Conservation (phyloP, 1,284 basidiomycete genomes). For the Vanrija sp. region DNA sequence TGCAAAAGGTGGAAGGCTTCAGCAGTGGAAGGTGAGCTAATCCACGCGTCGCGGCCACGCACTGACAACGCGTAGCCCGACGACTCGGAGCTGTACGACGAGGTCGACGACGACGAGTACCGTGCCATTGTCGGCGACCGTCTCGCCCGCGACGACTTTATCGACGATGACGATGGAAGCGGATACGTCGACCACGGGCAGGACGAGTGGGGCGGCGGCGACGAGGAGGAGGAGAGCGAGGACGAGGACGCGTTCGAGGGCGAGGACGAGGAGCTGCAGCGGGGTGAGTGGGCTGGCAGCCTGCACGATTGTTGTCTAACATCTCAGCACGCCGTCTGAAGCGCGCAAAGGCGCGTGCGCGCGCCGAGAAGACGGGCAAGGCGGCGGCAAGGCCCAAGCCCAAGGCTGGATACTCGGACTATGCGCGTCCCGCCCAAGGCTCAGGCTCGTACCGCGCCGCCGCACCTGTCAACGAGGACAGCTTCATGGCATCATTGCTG, state of each 20-base stretch:
- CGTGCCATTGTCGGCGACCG: slow-evolving; percentile 76
- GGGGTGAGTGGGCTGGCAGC: slow-evolving; percentile 25
- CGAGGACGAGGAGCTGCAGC: slow-evolving; percentile 43
- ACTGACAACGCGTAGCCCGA: slow-evolving; percentile 45
- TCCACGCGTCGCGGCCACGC: background rate
- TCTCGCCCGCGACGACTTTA: slow-evolving; percentile 85
- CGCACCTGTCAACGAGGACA: slow-evolving; percentile 70
- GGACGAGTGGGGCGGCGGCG: slow-evolving; percentile 76
- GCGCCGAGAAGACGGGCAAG: slow-evolving; percentile 20
- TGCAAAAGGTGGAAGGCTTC: slow-evolving; percentile 47
- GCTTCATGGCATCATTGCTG: slow-evolving; percentile 77
- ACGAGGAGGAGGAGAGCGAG: slow-evolving; percentile 46
- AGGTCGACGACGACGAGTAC: slow-evolving; percentile 89
- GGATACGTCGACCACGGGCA: slow-evolving; percentile 96
- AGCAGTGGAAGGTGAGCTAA: slow-evolving; percentile 52
- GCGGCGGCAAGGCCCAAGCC: slow-evolving; percentile 44
- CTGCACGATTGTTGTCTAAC: background rate
- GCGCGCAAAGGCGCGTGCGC: slow-evolving; percentile 30
- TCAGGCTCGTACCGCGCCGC: slow-evolving; percentile 69
- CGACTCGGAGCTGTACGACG: slow-evolving; percentile 79
- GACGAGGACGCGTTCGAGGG: slow-evolving; percentile 50
- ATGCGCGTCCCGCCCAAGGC: slow-evolving; percentile 52
- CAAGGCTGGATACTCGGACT: slow-evolving; percentile 47
- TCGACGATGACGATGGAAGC: slow-evolving; percentile 85
- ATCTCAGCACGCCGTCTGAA: slow-evolving; percentile 35